Percentiles rank a stretch among this genome's conserved stretches.
Conservation (phyloP, 495 filamentous ascomycete species). For the Penicillium paradoxum region DNA sequence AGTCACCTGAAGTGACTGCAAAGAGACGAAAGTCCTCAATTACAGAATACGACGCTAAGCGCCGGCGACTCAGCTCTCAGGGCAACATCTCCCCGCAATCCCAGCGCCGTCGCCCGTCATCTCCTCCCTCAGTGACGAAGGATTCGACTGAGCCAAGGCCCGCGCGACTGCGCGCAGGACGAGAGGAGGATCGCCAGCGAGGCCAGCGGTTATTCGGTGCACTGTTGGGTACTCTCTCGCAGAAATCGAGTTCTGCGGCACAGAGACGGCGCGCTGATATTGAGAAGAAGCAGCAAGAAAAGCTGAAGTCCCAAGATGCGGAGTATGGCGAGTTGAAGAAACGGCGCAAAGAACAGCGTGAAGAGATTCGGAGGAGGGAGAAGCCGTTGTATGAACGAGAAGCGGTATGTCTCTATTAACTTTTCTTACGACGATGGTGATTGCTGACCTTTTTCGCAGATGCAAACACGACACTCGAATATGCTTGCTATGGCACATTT, state of each 20-base stretch:
- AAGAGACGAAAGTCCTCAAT: slow-evolving; percentile 58
- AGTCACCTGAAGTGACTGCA: slow-evolving; percentile 29
- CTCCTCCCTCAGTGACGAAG: slow-evolving; percentile 11
- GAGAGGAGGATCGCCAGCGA: slow-evolving; percentile 75
- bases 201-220: slow-evolving; percentile 88
- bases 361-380: slow-evolving; percentile 55
- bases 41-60: slow-evolving; percentile 52
- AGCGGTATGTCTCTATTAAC: slow-evolving; percentile 53
- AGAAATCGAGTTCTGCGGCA: slow-evolving; percentile 61
- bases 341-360: slow-evolving; percentile 57
- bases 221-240: slow-evolving; percentile 80
- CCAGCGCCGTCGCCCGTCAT: slow-evolving; percentile 11
- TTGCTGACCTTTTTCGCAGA: slow-evolving; percentile 45
- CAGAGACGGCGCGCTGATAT: slow-evolving; percentile 81
- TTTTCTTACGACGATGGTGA: not conserved
- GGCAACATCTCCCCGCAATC: slow-evolving; percentile 17
- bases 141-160: slow-evolving; percentile 41
- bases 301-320: slow-evolving; percentile 67
- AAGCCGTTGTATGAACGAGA: slow-evolving; percentile 74
- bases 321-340: slow-evolving; percentile 65
- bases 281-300: slow-evolving; percentile 83
- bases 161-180: slow-evolving; percentile 34
- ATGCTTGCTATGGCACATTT: slow-evolving; percentile 69
- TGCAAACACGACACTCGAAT: slow-evolving; percentile 70
- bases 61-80: slow-evolving; percentile 46